Evolutionary conservation across 164 flowering plant genomes (phyloP).

Genomic region (Nelumbo lutea): DNA sequence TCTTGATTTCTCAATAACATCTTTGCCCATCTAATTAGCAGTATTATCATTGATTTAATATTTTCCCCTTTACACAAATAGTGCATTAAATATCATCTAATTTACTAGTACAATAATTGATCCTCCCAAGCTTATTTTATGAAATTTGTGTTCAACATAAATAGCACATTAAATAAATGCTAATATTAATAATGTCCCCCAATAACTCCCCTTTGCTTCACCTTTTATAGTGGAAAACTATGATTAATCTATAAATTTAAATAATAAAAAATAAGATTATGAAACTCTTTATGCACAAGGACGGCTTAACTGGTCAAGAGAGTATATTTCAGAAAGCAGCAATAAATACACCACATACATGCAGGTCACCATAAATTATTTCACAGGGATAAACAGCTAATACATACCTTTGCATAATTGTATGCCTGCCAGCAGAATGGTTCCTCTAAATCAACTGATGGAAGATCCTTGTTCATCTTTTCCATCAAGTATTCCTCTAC

Average conservation of each 20-base stretch:
- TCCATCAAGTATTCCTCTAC: conserved; percentile 76
- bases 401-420: conserved; percentile 85
- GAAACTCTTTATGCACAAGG: neutral
- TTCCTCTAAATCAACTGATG: conserved; percentile 89
- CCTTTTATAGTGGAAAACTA: too few relatives aligned
- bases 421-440: conserved; percentile 98
- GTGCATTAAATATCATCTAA: too few relatives aligned
- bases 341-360: neutral
- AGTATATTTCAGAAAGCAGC: neutral
- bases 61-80: too few relatives aligned
- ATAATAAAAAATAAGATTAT: neutral
- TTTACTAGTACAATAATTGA: too few relatives aligned
- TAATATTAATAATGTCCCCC: too few relatives aligned
- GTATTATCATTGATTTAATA: too few relatives aligned
- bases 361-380: neutral
- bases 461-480: conserved; percentile 87
- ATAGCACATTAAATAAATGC: too few relatives aligned
- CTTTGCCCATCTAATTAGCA: too few relatives aligned
- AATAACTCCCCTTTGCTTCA: too few relatives aligned
- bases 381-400: conserved; percentile 3
- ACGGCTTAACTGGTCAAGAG: neutral
- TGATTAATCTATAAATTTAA: neutral
- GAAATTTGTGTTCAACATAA: too few relatives aligned
- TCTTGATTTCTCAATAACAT: too few relatives aligned
- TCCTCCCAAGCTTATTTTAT: too few relatives aligned